Evolutionary conservation across 2,329 filamentous ascomycete genomes (phyloP), one percentile per base, ranked within the genome.

Genomic region (Fusarium acutatum): DNA sequence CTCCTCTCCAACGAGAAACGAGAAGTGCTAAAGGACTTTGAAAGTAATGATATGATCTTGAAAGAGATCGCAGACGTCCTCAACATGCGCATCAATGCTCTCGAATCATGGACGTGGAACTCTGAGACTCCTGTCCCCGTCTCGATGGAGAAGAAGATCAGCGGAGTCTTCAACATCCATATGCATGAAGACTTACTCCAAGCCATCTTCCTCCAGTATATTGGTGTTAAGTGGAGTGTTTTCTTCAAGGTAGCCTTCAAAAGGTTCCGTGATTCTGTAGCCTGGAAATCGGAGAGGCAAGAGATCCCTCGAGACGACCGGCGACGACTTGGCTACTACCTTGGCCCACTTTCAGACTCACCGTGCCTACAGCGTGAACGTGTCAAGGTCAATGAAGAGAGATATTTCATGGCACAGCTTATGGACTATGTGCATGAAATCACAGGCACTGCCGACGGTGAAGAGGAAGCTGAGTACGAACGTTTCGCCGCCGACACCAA

Each of bases 141-240:
- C 1, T 80, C 85, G 69, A 83, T 85, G 76, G 82, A 83, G 20
- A 83, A 85, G n/a, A 84, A 86, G 64, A 83, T 88, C 34, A 87
- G 80, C 20, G 86, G 86, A 1, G 79, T 84, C 30, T 88, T 86
- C 73, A 83, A 85, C 43, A 80, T 87, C n/a, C 82, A 83, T 65
- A 87, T 88, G 84, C 84, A 88, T 40, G 85, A 88, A 68, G 86
- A 88, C 37, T 81, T 87, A 1, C 81, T 88, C 4, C 85, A 88
- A 60, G 85, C 86, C 2, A 82, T 88, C 3, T 83, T 88, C n/a
- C 77, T 88, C 0, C 85, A 88, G 50, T 86, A 84, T 59, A 80
- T 88, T 32, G 86, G 86, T 5, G 79, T 85, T 20, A 84, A 81
- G 35, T 86, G 85, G 83, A 86, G 85, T 4, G 82, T 84, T 1